Conservation (phyloP, 2,329 filamentous ascomycete species). For the Fusarium chlamydosporum region DNA sequence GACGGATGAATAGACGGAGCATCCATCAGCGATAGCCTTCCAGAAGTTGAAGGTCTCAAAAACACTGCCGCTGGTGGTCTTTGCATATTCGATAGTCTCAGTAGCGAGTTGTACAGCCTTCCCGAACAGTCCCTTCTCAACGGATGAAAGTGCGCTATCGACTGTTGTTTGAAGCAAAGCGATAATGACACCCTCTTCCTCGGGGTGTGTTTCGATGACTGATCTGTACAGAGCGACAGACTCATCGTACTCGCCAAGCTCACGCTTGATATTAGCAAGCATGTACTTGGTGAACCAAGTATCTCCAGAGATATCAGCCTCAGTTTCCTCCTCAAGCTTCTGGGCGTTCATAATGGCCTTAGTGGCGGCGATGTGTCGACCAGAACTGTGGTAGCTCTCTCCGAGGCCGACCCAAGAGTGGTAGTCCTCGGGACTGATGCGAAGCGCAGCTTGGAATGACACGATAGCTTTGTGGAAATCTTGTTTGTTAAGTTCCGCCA, state of each 20-base stretch:
- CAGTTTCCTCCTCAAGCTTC: slow-evolving; percentile 73
- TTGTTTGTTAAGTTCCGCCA: slow-evolving; percentile 94
- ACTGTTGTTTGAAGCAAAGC: slow-evolving; percentile 90
- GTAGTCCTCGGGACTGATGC: slow-evolving; percentile 88
- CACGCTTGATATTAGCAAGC: slow-evolving; percentile 93
- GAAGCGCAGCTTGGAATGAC: slow-evolving; percentile 89
- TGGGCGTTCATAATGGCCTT: slow-evolving; percentile 92
- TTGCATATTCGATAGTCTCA: slow-evolving; percentile 77
- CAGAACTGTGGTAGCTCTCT: slow-evolving; percentile 97
- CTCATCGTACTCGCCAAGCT: slow-evolving; percentile 90
- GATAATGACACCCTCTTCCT: slow-evolving; percentile 88
- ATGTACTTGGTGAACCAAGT: slow-evolving; percentile 98
- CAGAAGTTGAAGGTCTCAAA: slow-evolving; percentile 90
- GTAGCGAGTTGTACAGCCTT: slow-evolving; percentile 80
- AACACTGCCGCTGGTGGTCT: slow-evolving; percentile 70
- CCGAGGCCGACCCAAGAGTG: slow-evolving; percentile 96
- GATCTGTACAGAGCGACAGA: slow-evolving; percentile 82
- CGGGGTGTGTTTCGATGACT: slow-evolving; percentile 76
- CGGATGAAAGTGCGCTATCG: slow-evolving; percentile 81
- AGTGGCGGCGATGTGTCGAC: slow-evolving; percentile 91
- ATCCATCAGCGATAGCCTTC: slow-evolving; percentile 92
- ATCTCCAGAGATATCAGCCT: slow-evolving; percentile 70
- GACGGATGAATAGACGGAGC: slow-evolving; percentile 84
- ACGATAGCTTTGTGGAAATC: slow-evolving; percentile 90
- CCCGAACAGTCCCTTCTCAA: slow-evolving; percentile 89